Percentiles rank a stretch among this genome's conserved stretches.
These are phyloP conservation scores for Quercus glauca DNA, from an alignment of 306 rosid genomes.

Conservation along the genomic window DNA sequence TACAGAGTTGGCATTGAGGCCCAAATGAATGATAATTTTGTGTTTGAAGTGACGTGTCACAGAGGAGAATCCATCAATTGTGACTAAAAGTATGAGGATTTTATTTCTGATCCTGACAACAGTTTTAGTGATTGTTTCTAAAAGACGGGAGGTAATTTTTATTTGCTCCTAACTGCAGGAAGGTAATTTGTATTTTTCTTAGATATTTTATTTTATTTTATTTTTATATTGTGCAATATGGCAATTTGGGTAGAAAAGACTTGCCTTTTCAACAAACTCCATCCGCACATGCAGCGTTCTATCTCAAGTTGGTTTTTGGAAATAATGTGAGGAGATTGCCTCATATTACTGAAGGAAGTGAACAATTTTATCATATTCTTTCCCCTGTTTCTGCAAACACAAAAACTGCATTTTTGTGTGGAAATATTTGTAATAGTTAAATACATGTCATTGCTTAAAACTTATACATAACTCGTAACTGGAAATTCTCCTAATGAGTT, in stretches of 20 bases:
- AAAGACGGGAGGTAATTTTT: too few species aligned
- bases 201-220: background rate
- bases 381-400: background rate
- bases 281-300: background rate
- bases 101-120: too few species aligned
- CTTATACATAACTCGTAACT: background rate
- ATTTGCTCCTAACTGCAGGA: too few species aligned
- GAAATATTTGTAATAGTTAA: background rate
- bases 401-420: background rate
- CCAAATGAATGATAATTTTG: too few species aligned
- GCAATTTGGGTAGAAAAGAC: background rate
- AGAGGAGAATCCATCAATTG: too few species aligned
- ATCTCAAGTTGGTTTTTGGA: background rate
- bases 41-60: too few species aligned
- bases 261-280: background rate
- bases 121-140: too few species aligned
- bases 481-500: background rate
- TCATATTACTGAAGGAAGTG: background rate
- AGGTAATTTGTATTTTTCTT: too few species aligned
- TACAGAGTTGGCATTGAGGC: too few species aligned
- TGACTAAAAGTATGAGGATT: too few species aligned
- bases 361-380: background rate
- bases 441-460: background rate
- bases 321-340: background rate
- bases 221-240: background rate